These are phyloP conservation scores for Dalbergia cochinchinensis DNA, from an alignment of 306 rosid species.

Conservation along the genomic window DNA sequence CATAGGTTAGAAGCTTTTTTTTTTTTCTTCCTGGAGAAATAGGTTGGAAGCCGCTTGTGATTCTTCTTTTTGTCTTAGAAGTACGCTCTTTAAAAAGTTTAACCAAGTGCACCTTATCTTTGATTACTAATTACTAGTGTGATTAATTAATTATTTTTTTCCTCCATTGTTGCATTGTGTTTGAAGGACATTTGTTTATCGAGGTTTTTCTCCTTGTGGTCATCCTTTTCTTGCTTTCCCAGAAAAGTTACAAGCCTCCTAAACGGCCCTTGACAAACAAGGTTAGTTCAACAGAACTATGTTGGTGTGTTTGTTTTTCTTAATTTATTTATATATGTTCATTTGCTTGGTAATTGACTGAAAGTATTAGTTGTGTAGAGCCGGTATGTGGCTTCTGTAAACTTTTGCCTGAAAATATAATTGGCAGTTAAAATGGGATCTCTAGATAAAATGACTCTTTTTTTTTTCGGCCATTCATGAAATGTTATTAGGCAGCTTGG, in stretches of 20 bases:
- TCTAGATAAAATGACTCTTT: conserved; percentile 7
- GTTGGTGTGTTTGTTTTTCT: background rate
- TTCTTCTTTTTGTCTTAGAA: background rate
- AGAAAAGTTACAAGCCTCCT: conserved; percentile 98
- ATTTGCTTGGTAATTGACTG: background rate
- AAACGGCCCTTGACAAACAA: conserved; percentile 85
- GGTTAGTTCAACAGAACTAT: conserved; percentile 59
- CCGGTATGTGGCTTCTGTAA: background rate
- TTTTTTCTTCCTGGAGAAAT: too few species aligned
- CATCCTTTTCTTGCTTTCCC: conserved; percentile 86
- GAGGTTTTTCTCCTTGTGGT: conserved; percentile 85
- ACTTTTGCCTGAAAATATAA: conserved; percentile 2
- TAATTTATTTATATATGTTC: background rate
- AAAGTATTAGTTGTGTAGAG: conserved; percentile 25
- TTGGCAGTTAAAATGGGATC: background rate
- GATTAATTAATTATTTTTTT: background rate
- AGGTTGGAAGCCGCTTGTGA: background rate
- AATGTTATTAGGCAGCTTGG: background rate
- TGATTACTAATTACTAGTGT: background rate
- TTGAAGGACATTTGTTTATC: conserved; percentile 87
- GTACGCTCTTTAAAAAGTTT: too few species aligned
- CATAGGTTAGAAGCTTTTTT: background rate
- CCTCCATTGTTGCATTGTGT: conserved; percentile 21
- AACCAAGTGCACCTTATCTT: background rate
- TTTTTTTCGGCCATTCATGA: background rate